Evolutionary conservation across 805 yeast species (phyloP).

Genomic region (Spathaspora girioi): DNA sequence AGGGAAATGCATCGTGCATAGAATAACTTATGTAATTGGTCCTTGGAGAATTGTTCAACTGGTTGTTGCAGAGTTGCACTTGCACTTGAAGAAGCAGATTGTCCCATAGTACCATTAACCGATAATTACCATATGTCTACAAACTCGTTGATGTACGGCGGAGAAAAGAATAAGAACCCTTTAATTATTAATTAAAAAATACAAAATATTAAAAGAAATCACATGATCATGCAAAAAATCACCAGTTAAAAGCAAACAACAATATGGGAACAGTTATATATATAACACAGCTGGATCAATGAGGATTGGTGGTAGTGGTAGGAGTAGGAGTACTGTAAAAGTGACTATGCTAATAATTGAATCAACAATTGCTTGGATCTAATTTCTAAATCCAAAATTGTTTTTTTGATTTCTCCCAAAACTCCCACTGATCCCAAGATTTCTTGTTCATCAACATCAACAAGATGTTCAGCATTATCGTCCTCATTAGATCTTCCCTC

Average conservation of each 20-base stretch:
- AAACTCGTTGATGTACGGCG: background rate
- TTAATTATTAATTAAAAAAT: background rate
- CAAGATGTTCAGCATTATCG: conserved; percentile 5
- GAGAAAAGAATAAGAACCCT: background rate
- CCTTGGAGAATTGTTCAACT: conserved; percentile 10
- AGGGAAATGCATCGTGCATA: conserved; percentile 12
- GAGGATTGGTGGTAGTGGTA: too few species aligned
- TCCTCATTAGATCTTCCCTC: conserved; percentile 20
- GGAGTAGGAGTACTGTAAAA: background rate
- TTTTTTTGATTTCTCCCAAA: conserved; percentile 17
- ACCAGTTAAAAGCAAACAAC: background rate
- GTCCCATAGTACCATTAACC: conserved; percentile 15
- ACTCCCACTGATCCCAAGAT: conserved; percentile 18
- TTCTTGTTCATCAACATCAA: conserved; percentile 25
- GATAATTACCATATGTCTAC: background rate
- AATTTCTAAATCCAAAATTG: conserved; percentile 26
- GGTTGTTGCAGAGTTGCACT: conserved; percentile 3
- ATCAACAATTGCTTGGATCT: conserved; percentile 26
- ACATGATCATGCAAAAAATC: background rate
- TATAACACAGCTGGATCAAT: too few species aligned
- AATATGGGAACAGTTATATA: background rate
- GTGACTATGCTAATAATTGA: conserved; percentile 14
- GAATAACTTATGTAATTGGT: conserved; percentile 16
- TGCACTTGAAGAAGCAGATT: conserved; percentile 8
- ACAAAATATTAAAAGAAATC: background rate